Base-by-base conservation (phyloP, 83 land plant genomes). In the Thuja plicata region DNA sequence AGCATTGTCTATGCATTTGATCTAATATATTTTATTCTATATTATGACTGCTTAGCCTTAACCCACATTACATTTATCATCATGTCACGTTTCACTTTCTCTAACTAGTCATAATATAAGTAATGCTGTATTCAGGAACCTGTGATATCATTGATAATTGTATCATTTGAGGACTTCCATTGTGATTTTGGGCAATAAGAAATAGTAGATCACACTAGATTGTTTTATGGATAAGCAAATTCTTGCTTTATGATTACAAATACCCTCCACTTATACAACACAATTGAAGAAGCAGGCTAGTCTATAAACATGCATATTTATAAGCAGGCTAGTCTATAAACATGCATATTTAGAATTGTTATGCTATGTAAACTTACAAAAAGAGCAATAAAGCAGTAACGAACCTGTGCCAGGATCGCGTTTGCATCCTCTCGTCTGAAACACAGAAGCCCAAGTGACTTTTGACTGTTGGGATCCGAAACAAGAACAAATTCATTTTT, bases 401-500 rank as follows among this genome's bases (percentile, higher is more conserved):
- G 15, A 24, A 97, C 99, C 96, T 98, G 99, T 24, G 98, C 94
- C 27, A 98, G 97, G 76, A 98, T 92, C 10, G 97, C 92, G 77
- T 96, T 92, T 19, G 99, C 99, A 84, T 98, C 99, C 83, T 95
- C 95, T 57, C 91, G 91, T 38, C 99, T 95, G 90, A 98, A 98
- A 85, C 99, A 98, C 38, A 98, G 96, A 89, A 98, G 57, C 17
- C 99, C 95, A 27, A 98, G 94, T 3, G 99, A 98, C 90, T 93
- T 97, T 70, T 88, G 82, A 34, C 98, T 92, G 48, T 87, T 90
- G n/a, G 97, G 94, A 88, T 98, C 98, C 21, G 99, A 98, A 35
- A 98, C 85, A 86, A 98, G 95, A 80, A 98, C 99, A 85, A 98
- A 98, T 91, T 98, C 99, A 79, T 97, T 98, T 86, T 91, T 91